These are phyloP conservation scores for Symbiotaphrina buchneri DNA, from an alignment of 495 filamentous ascomycete genomes.

Conservation along the genomic window DNA sequence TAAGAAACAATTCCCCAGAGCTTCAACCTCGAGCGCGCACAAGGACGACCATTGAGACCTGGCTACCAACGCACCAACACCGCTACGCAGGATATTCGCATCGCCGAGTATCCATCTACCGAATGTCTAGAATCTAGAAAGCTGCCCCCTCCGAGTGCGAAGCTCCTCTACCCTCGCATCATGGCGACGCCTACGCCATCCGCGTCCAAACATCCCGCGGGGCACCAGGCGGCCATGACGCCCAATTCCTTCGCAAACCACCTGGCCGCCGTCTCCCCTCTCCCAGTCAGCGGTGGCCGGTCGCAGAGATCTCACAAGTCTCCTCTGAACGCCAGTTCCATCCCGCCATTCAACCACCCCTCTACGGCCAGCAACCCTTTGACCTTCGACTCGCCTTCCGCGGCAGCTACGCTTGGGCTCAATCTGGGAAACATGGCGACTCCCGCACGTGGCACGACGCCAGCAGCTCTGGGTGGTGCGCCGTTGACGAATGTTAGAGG, in stretches of 20 bases:
- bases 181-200: no score
- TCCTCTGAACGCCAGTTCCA: conserved; percentile 1
- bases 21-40: no score
- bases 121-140: no score
- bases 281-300: no score
- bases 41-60: no score
- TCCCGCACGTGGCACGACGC: neutral
- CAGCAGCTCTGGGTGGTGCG: neutral
- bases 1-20: no score
- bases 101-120: no score
- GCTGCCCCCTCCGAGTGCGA: no score
- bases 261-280: conserved; percentile 1
- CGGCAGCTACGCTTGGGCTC: conserved; percentile 4
- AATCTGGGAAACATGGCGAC: conserved; percentile 3
- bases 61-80: no score
- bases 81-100: no score
- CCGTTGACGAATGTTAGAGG: conserved; percentile 9
- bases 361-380: conserved; percentile 2
- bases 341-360: conserved; percentile 4
- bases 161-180: no score
- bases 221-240: conserved; percentile 5
- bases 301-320: conserved; percentile 5
- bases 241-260: conserved; percentile 2
- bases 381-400: conserved; percentile 5
- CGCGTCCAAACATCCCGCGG: no score